Evolutionary conservation across 2,329 filamentous ascomycete genomes (phyloP).

Genomic region (Nothophoma quercina): DNA sequence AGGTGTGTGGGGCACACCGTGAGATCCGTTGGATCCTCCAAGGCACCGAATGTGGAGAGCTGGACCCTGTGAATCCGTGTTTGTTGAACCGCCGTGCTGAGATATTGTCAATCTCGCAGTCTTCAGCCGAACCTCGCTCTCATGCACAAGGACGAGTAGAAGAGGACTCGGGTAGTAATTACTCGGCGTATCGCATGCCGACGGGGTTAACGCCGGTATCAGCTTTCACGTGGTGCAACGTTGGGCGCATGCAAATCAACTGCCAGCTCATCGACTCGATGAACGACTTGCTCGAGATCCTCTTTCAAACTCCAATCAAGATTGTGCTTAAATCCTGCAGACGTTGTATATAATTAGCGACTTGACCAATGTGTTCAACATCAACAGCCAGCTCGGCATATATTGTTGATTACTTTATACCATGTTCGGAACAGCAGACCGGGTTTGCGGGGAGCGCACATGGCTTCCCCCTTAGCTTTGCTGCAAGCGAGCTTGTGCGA

Average conservation of each 20-base stretch:
- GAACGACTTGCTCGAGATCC: background rate
- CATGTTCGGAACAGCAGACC: background rate
- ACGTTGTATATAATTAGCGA: too few species aligned
- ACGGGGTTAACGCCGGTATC: background rate
- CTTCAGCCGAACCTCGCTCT: background rate
- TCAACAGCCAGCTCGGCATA: too few species aligned
- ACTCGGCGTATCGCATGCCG: slow-evolving; percentile 1
- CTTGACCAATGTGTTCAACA: too few species aligned
- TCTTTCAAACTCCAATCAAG: background rate
- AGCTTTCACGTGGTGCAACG: background rate
- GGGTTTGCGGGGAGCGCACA: slow-evolving; percentile 16
- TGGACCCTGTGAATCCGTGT: background rate
- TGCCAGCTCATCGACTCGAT: background rate
- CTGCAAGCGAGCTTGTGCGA: too few species aligned
- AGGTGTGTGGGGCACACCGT: slow-evolving; percentile 5
- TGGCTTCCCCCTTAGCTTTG: slow-evolving; percentile 10
- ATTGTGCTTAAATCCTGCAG: background rate
- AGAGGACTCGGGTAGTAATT: background rate
- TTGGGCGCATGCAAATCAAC: background rate
- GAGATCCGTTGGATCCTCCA: background rate
- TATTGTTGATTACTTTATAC: too few species aligned
- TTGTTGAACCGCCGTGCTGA: background rate
- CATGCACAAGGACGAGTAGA: background rate
- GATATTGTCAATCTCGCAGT: background rate
- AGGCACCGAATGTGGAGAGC: background rate